These are phyloP conservation scores for Ascomycota sp. DNA, from an alignment of 2,329 filamentous ascomycete genomes.

Conservation along the genomic window DNA sequence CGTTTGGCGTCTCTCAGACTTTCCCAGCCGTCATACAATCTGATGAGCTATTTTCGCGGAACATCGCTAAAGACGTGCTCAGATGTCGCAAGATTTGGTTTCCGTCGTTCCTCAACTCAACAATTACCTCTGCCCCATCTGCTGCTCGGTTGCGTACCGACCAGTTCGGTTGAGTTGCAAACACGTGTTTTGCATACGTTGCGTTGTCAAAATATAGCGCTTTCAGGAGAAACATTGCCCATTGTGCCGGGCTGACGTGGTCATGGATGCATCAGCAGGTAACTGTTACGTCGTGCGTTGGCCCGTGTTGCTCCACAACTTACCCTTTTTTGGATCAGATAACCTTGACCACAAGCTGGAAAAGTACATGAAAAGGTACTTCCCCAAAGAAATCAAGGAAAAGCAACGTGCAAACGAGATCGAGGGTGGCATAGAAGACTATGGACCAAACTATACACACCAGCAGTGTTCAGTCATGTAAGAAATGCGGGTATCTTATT, in stretches of 20 bases:
- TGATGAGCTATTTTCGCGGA: constrained; percentile 40
- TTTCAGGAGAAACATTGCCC: constrained; percentile 50
- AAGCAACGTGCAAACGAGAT: constrained; percentile 54
- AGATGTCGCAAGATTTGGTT: constrained; percentile 53
- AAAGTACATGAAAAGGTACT: constrained; percentile 54
- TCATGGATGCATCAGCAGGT: constrained; percentile 49
- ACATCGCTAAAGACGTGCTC: constrained; percentile 50
- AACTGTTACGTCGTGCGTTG: constrained; percentile 10
- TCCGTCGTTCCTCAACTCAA: constrained; percentile 61
- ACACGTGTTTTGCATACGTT: constrained; percentile 70
- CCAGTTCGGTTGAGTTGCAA: constrained; percentile 58
- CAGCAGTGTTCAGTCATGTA: constrained; percentile 41
- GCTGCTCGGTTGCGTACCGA: constrained; percentile 59
- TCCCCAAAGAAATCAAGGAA: constrained; percentile 47
- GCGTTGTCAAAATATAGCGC: constrained; percentile 60
- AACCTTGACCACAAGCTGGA: constrained; percentile 51
- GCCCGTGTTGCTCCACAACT: too few relatives aligned
- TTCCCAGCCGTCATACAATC: constrained; percentile 40
- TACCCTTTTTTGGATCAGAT: constrained; percentile 17
- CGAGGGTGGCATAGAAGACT: constrained; percentile 51
- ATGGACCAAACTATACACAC: constrained; percentile 43
- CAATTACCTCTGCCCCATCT: constrained; percentile 68
- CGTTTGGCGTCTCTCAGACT: constrained; percentile 43
- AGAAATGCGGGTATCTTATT: constrained; percentile 5
- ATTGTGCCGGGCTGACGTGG: constrained; percentile 51